phyloP scores from a whole-genome alignment of 768 basidiomycete genomes.

The Boletus rufocinnamomeus region DNA sequence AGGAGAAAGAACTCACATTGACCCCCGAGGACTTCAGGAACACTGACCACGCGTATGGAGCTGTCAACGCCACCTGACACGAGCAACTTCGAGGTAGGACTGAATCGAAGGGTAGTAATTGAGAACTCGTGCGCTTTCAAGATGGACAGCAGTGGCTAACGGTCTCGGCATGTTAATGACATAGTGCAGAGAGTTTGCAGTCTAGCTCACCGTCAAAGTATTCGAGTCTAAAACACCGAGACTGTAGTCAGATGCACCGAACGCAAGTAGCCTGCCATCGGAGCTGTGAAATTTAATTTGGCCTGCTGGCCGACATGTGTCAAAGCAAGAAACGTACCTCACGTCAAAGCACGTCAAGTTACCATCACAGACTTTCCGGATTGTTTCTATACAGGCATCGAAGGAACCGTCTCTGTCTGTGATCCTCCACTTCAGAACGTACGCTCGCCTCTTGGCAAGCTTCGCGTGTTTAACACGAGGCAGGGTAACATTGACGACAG shows the following conservation, averaged over 20 bases:
- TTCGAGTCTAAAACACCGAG: conserved; percentile 82
- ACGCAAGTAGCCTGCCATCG: conserved; percentile 81
- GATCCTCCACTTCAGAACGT: conserved; percentile 73
- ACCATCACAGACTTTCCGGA: conserved; percentile 73
- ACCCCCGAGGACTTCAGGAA: conserved; percentile 57
- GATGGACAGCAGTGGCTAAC: conserved; percentile 84
- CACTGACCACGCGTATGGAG: conserved; percentile 74
- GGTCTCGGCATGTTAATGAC: conserved; percentile 3
- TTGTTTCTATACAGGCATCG: conserved; percentile 50
- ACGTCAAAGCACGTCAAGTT: conserved; percentile 87
- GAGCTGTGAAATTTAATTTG: conserved; percentile 46
- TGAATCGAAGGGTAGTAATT: conserved; percentile 87
- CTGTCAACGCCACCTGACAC: conserved; percentile 93
- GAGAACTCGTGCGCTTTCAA: conserved; percentile 95
- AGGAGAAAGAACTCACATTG: conserved; percentile 49
- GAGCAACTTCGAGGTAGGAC: conserved; percentile 74
- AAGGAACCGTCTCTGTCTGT: conserved; percentile 66
- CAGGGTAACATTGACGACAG: conserved; percentile 68
- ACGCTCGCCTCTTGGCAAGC: conserved; percentile 57
- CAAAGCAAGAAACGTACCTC: conserved; percentile 53
- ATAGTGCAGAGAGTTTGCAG: neutral
- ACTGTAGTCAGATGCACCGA: conserved; percentile 83
- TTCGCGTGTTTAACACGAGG: conserved; percentile 59
- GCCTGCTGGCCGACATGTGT: conserved; percentile 5
- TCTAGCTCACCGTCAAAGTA: conserved; percentile 65